Base-by-base conservation (phyloP, 441 rosid genomes). In the Bocquillonia castaneifolia region DNA sequence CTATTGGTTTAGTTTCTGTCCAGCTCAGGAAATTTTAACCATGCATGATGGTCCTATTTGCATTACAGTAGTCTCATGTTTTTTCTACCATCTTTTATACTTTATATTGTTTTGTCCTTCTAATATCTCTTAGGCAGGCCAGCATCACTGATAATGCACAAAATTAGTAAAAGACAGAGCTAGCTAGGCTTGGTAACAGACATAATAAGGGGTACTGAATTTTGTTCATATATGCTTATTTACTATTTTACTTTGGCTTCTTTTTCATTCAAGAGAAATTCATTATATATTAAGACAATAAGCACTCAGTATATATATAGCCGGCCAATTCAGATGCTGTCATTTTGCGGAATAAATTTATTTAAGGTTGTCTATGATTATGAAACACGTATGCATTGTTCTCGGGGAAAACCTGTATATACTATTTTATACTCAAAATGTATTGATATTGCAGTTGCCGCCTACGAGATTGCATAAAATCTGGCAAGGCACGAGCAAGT, bases 31-130 rank as follows among this genome's bases (percentile, higher is more conserved):
- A 51, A 10, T 44, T 60, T 70, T 59, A 68, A 56, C 78, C 23
- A 12, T 36, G 45, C 37, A 17, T 47, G 74, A 62, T 31, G 62
- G 70, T 64, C 72, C 15, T 67, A 51, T 59, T 60, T 52, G n/a
- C 28, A 70, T 39, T 63, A 45, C 58, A 42, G 15, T 66, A 52
- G 39, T 60, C 45, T 69, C 59, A 10, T 29, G 51, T 22, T 20
- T 39, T 25, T 37, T 3, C 63, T 58, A 28, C 25, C 17, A 60
- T 1, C 56, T 37, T 9, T 23, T n/a, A n/a, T 31, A 18, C 45
- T 12, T 37, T 42, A n/a, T 14, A 12, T 40, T 31, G 59, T 57
- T 59, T 20, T 47, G 17, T 48, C 29, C n/a, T 13, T 10, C 42
- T 44, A 10, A 6, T 45, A 32, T 22, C 28, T 55, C 25, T 17